A percentile compares a stretch with the other conserved stretches of the same genome.
phyloP scores from a whole-genome alignment of 73 alveolate genomes.

The Paramecium primaurelia region DNA sequence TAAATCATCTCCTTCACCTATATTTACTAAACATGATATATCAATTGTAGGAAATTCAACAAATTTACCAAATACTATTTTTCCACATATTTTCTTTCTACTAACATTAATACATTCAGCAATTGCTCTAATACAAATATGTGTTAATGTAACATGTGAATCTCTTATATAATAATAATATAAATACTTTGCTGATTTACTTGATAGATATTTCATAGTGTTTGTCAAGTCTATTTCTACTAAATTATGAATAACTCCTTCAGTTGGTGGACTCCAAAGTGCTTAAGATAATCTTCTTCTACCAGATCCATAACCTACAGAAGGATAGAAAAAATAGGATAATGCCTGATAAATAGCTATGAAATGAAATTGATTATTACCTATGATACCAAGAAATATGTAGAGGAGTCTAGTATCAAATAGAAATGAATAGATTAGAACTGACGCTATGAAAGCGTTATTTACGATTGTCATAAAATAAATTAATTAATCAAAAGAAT shows the following conservation, averaged over 20 bases:
- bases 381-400: background rate
- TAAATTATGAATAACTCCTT: background rate
- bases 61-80: background rate
- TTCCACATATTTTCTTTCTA: background rate
- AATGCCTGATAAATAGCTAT: background rate
- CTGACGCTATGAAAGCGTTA: background rate
- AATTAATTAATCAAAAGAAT: background rate
- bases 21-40: background rate
- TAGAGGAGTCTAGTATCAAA: background rate
- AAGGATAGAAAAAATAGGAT: background rate
- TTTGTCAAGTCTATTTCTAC: background rate
- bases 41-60: background rate
- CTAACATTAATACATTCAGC: background rate
- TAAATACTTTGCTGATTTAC: background rate
- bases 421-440: background rate
- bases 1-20: background rate
- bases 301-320: background rate
- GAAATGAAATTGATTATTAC: background rate
- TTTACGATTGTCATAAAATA: background rate
- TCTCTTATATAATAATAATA: background rate
- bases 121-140: background rate
- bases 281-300: background rate
- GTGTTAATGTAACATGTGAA: background rate
- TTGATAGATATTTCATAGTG: background rate
- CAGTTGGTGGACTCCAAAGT: background rate